These are phyloP conservation scores for Rubus idaeus DNA, from an alignment of 306 rosid genomes.

Conservation along the genomic window DNA sequence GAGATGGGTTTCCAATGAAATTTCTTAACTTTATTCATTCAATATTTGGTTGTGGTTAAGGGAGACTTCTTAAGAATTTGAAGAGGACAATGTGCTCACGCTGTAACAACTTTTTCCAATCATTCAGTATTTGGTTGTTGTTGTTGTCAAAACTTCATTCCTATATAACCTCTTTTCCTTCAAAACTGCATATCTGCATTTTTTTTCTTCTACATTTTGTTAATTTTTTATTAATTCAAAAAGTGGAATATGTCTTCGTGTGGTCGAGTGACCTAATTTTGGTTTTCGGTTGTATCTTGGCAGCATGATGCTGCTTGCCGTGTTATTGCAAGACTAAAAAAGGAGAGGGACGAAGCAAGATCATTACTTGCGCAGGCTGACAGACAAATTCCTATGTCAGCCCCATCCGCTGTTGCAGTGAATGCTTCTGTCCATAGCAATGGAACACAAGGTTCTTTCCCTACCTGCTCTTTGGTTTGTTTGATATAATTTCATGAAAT, in stretches of 20 bases:
- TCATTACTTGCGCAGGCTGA: constrained; percentile 84
- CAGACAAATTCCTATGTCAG: constrained; percentile 57
- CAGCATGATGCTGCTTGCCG: constrained; percentile 99
- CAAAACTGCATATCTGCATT: background rate
- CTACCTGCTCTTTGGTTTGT: background rate
- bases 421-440: constrained; percentile 64
- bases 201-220: background rate
- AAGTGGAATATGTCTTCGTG: background rate
- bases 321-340: constrained; percentile 87
- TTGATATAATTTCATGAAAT: constrained; percentile 7
- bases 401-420: constrained; percentile 40
- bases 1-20: background rate
- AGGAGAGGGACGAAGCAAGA: constrained; percentile 92
- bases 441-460: constrained; percentile 71
- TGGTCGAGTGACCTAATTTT: constrained; percentile 17
- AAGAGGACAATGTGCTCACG: background rate
- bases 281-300: constrained; percentile 18
- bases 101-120: background rate
- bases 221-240: background rate
- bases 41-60: background rate
- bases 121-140: background rate
- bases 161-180: background rate
- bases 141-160: background rate
- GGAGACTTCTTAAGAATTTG: background rate
- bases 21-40: background rate